These are phyloP conservation scores for Sporobolomyces roseus DNA, from an alignment of 768 basidiomycete species.

Conservation along the genomic window DNA sequence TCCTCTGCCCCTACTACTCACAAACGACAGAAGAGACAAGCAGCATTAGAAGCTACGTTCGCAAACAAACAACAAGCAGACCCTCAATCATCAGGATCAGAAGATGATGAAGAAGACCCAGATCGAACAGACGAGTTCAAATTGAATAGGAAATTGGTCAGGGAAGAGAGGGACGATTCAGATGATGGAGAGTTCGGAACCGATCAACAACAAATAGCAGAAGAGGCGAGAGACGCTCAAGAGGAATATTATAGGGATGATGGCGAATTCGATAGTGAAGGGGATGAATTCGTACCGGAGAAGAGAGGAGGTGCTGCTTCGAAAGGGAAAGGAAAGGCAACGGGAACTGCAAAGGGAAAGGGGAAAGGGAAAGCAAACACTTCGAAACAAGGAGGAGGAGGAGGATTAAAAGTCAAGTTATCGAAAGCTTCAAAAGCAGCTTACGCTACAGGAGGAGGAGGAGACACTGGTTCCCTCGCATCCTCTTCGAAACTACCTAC, in stretches of 20 bases:
- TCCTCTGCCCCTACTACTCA: background rate
- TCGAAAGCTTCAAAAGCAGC: slow-evolving; percentile 1
- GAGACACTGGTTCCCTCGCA: slow-evolving; percentile 7
- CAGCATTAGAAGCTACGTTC: slow-evolving; percentile 9
- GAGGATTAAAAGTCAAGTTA: slow-evolving; percentile 15
- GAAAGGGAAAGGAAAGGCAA: slow-evolving; percentile 17
- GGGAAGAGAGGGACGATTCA: slow-evolving; percentile 2
- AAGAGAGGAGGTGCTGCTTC: background rate
- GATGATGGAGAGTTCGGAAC: slow-evolving; percentile 30
- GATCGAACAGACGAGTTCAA: slow-evolving; percentile 19
- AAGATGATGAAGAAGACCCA: slow-evolving; percentile 22
- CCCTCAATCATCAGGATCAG: slow-evolving; percentile 14
- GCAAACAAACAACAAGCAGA: slow-evolving; percentile 1
- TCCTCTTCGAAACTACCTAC: slow-evolving; percentile 15
- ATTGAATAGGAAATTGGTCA: background rate
- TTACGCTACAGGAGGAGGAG: background rate
- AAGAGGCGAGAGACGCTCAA: background rate
- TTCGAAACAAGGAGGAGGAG: slow-evolving; percentile 5
- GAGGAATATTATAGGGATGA: background rate
- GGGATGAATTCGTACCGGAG: slow-evolving; percentile 31
- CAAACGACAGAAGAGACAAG: slow-evolving; percentile 13
- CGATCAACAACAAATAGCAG: slow-evolving; percentile 10
- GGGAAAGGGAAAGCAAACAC: slow-evolving; percentile 14
- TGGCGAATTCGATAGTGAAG: background rate
- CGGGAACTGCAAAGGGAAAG: background rate